These are phyloP conservation scores for Scheffersomyces stipitis DNA, from an alignment of 805 yeast genomes.

Conservation along the genomic window DNA sequence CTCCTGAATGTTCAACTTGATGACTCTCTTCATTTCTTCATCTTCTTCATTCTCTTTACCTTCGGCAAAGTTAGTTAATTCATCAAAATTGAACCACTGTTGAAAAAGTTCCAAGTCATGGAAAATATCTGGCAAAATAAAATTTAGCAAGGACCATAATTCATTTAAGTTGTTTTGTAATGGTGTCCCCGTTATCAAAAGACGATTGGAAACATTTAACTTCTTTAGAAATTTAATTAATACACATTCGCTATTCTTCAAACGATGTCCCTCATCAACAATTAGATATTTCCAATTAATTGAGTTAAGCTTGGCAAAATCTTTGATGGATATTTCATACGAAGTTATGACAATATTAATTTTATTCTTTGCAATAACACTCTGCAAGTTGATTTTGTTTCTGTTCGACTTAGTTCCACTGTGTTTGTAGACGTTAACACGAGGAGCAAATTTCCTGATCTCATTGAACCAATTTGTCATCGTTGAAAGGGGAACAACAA, in stretches of 20 bases:
- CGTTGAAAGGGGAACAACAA: conserved; percentile 83
- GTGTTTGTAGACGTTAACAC: conserved; percentile 59
- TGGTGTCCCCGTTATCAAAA: conserved; percentile 94
- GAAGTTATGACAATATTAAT: conserved; percentile 70
- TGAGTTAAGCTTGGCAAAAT: conserved; percentile 52
- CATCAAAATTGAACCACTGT: conserved; percentile 89
- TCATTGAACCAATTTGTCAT: conserved; percentile 84
- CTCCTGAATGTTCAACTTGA: conserved; percentile 52
- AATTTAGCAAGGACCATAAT: conserved; percentile 88
- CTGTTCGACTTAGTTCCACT: conserved; percentile 65
- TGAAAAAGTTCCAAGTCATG: conserved; percentile 87
- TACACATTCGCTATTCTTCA: conserved; percentile 80
- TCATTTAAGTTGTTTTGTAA: conserved; percentile 88
- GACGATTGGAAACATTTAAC: conserved; percentile 65
- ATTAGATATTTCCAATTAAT: conserved; percentile 78
- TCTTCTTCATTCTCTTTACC: conserved; percentile 24
- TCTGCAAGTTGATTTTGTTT: conserved; percentile 32
- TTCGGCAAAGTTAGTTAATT: conserved; percentile 40
- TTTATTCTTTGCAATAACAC: conserved; percentile 12
- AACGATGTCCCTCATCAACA: conserved; percentile 94
- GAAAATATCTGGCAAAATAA: conserved; percentile 89
- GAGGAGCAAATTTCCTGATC: conserved; percentile 70
- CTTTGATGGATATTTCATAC: conserved; percentile 77
- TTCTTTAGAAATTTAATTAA: conserved; percentile 70
- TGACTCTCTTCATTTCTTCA: conserved; percentile 46